Percentiles rank a stretch among this genome's conserved stretches.
These are phyloP conservation scores for Ophiostoma sp. DNA, from an alignment of 2,329 filamentous ascomycete genomes.

Conservation along the genomic window DNA sequence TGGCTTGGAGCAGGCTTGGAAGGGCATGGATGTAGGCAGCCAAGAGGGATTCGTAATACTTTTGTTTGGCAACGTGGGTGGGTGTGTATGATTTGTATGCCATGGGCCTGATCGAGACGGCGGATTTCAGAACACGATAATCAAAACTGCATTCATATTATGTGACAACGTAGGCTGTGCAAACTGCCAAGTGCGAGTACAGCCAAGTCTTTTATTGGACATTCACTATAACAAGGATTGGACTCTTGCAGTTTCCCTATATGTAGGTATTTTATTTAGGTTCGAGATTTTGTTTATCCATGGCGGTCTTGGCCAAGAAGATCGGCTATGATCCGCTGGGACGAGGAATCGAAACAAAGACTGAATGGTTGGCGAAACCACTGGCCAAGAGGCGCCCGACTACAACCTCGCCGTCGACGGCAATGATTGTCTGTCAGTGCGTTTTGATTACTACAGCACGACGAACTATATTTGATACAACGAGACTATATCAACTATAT, in stretches of 20 bases:
- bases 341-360: neutral
- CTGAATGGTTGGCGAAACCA: neutral
- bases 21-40: neutral
- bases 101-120: neutral
- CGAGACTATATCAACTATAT: neutral
- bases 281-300: slow-evolving; percentile 7
- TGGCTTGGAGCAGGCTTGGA: neutral
- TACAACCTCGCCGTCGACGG: neutral
- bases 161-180: slow-evolving; percentile 14
- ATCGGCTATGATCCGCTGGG: neutral
- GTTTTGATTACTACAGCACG: neutral
- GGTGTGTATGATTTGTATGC: neutral
- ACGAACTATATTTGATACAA: neutral
- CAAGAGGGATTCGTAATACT: slow-evolving; percentile 2
- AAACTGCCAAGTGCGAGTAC: slow-evolving; percentile 4
- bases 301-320: slow-evolving; percentile 5
- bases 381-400: neutral
- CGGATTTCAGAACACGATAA: neutral
- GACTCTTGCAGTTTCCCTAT: neutral
- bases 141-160: slow-evolving; percentile 10
- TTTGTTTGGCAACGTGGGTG: slow-evolving; percentile 1
- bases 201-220: slow-evolving; percentile 13
- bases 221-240: neutral
- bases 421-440: neutral
- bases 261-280: neutral